phyloP scores from a whole-genome alignment of 768 basidiomycete species.

The Suillus clintonianus region DNA sequence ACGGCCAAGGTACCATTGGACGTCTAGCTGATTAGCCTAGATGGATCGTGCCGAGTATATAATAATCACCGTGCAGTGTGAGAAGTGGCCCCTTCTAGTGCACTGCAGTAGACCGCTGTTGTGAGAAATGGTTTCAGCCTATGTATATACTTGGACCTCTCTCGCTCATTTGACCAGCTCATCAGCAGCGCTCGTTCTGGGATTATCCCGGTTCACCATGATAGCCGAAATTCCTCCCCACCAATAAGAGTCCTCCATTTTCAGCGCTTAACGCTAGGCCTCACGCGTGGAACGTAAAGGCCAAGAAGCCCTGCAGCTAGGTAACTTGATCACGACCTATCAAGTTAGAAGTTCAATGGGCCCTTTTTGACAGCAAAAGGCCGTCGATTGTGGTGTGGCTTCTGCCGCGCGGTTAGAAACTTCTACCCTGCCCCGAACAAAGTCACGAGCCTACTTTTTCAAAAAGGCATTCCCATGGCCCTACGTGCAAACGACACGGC shows the following conservation, averaged over 20 bases:
- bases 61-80: slow-evolving; percentile 27
- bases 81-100: slow-evolving; percentile 15
- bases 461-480: slow-evolving; percentile 1
- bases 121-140: slow-evolving; percentile 11
- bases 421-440: slow-evolving; percentile 2
- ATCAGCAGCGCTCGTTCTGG: neutral
- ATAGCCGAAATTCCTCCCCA: neutral
- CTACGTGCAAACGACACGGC: neutral
- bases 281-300: neutral
- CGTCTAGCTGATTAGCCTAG: neutral
- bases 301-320: neutral
- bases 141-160: neutral
- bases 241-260: neutral
- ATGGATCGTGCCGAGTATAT: slow-evolving; percentile 5
- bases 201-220: neutral
- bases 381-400: slow-evolving; percentile 8
- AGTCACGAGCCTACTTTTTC: neutral
- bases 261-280: neutral
- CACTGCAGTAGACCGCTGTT: neutral
- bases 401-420: slow-evolving; percentile 1
- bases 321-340: slow-evolving; percentile 5
- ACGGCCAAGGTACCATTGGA: too few relatives aligned
- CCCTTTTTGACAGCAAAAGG: slow-evolving; percentile 14
- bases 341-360: slow-evolving; percentile 5
- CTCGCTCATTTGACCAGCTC: neutral